Evolutionary conservation across 2,329 filamentous ascomycete species (phyloP), one percentile per base, ranked within the genome.

Genomic region (Arthroderma sp.): DNA sequence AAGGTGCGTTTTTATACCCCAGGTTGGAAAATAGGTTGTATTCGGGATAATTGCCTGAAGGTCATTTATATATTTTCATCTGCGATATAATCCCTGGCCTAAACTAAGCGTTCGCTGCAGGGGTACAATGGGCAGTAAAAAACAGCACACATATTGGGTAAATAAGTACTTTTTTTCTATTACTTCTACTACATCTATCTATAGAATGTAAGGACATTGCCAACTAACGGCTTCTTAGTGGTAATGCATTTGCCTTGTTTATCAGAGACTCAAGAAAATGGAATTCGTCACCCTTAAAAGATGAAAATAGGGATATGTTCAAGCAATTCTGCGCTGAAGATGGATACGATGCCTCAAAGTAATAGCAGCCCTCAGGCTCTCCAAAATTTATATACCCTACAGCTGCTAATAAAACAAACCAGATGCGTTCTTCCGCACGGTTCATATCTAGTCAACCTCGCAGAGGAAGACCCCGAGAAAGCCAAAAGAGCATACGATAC

Each of bases 221-320:
- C 37, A 3, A 27, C 3, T 36, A 2, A 39, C 29, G 22, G 11
- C 29, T 40, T 54, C 68, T 36, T 57, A 73, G 88, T 43, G 88
- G 83, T 50, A 98, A 96, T 60, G 79, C 88, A 6, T 94, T 96
- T 55, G 91, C 91, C 3, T 72, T 96, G 15, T 98, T 98, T 67
- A 74, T 98, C 54, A 96, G 96, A 62, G 94, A 86, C 0, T 91
- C 98, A 63, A 80, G 88, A 45, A 96, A 94, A 69, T 98, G 91
- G 91, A 73, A 77, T 29, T 93, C 83, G 56, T 86, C 88, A 6
- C 76, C 84, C 0, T 72, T 98, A 4, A 72, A 82, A 28, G 65
- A 77, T 34, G 78, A 83, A 28, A 76, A 82, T 43, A 72, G 75
- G 41, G 71, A 78, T 36, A 73, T 78, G 34, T 98, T 96, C 66